These are phyloP conservation scores for Symbiodinium pilosum DNA, from an alignment of 73 alveolate genomes.

Conservation along the genomic window DNA sequence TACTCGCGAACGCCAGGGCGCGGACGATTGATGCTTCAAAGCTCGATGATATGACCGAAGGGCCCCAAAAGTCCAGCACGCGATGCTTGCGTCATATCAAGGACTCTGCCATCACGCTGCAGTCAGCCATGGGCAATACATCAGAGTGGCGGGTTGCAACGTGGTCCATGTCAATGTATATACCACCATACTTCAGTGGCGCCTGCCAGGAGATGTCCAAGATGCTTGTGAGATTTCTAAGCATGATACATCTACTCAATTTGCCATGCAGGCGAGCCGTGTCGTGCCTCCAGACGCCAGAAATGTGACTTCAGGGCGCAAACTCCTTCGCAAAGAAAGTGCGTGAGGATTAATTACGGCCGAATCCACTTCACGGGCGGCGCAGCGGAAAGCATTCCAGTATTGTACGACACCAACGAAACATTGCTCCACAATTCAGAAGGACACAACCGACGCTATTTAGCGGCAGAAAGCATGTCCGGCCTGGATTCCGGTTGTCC, in stretches of 20 bases:
- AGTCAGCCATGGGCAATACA: too few species aligned
- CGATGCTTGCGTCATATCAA: too few species aligned
- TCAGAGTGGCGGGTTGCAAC: constrained; percentile 23
- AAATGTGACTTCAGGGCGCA: constrained; percentile 52
- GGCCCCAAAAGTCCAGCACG: too few species aligned
- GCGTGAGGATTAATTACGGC: too few species aligned
- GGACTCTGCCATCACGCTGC: too few species aligned
- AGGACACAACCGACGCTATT: background rate
- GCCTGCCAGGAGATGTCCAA: constrained; percentile 5
- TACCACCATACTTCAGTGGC: constrained; percentile 71
- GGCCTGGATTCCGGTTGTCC: constrained; percentile 44
- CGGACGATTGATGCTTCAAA: too few species aligned
- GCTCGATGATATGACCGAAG: too few species aligned
- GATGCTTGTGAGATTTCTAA: background rate
- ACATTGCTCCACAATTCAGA: too few species aligned
- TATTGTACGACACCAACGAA: too few species aligned
- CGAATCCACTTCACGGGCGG: too few species aligned
- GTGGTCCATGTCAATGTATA: constrained; percentile 82
- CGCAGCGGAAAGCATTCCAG: too few species aligned
- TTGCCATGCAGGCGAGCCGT: background rate
- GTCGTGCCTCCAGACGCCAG: constrained; percentile 32
- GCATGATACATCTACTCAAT: background rate
- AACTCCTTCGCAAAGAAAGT: constrained; percentile 1
- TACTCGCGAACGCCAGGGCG: too few species aligned
- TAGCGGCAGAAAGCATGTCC: background rate